Conservation (phyloP, 139 green algal species). For the Protoeuglena noctilucae region DNA sequence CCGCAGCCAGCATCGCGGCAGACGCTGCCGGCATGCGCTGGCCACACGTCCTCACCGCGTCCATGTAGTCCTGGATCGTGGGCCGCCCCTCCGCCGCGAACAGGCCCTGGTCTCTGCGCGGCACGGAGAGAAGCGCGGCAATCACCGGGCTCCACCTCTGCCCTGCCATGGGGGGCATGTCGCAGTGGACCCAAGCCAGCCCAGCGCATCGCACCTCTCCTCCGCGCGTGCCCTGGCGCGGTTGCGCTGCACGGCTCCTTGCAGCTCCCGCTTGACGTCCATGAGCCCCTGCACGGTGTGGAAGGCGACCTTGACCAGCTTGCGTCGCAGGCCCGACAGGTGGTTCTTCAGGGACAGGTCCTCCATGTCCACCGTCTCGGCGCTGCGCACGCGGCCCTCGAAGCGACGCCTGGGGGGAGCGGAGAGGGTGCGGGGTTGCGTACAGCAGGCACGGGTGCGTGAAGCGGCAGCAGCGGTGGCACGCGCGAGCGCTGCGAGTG, state of each 20-base stretch:
- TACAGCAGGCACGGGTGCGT: not conserved
- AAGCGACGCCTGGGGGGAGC: not conserved
- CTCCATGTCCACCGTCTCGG: slow-evolving; percentile 52
- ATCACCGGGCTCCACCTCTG: slow-evolving; percentile 5
- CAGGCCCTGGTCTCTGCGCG: not conserved
- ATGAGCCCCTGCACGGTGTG: slow-evolving; percentile 65
- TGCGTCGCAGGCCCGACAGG: slow-evolving; percentile 64
- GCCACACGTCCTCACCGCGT: no score
- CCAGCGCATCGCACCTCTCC: no score
- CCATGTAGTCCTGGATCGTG: slow-evolving; percentile 42
- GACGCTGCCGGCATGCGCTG: no score
- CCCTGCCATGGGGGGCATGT: slow-evolving; percentile 8
- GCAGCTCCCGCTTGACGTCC: slow-evolving; percentile 61
- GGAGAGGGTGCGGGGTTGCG: not conserved
- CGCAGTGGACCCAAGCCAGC: slow-evolving; percentile 1
- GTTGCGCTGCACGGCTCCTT: not conserved
- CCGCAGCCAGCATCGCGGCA: no score
- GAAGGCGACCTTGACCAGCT: slow-evolving; percentile 74
- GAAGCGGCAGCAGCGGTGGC: not conserved
- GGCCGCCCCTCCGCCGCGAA: no score
- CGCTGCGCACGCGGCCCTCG: not conserved
- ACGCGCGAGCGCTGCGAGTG: not conserved
- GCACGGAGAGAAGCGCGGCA: not conserved
- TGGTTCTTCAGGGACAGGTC: slow-evolving; percentile 97
- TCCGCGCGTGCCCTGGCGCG: not conserved